Evolutionary conservation across 1,284 basidiomycete genomes (phyloP).

Genomic region (Boletellus dicymbophilus): DNA sequence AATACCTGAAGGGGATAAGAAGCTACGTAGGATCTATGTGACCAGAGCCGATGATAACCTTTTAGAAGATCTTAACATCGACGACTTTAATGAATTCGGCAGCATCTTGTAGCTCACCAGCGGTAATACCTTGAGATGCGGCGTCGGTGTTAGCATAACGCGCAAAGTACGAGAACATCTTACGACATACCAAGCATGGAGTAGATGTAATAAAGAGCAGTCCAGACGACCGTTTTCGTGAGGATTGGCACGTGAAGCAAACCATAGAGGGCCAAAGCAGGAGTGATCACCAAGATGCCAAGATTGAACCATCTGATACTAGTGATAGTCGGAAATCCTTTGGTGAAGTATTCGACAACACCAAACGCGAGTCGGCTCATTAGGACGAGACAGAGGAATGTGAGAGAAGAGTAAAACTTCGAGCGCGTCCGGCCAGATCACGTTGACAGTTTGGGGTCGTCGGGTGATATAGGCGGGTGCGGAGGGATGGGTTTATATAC

Average conservation of each 20-base stretch:
- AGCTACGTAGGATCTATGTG: conserved; percentile 88
- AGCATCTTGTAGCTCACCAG: conserved; percentile 44
- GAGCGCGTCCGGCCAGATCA: not conserved
- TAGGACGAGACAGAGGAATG: not conserved
- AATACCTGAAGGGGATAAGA: conserved; percentile 73
- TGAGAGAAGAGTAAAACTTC: not conserved
- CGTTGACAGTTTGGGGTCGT: conserved; percentile 8
- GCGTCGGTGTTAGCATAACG: conserved; percentile 14
- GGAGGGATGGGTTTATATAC: conserved; percentile 27
- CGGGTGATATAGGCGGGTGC: conserved; percentile 17
- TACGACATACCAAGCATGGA: conserved; percentile 61
- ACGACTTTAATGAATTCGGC: not conserved
- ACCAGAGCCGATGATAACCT: conserved; percentile 93
- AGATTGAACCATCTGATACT: conserved; percentile 70
- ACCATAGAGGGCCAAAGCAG: conserved; percentile 68
- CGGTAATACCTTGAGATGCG: conserved; percentile 51
- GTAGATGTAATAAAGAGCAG: conserved; percentile 71
- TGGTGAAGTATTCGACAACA: conserved; percentile 19
- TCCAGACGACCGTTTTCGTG: conserved; percentile 59
- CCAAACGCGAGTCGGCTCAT: conserved; percentile 13
- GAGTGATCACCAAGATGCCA: conserved; percentile 66
- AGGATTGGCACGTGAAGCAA: conserved; percentile 47
- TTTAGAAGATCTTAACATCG: conserved; percentile 6
- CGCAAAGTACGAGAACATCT: conserved; percentile 7
- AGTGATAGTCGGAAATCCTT: conserved; percentile 46